Percentiles rank a stretch among this genome's conserved stretches.
phyloP scores from a whole-genome alignment of 257 asterid genomes.

The Nemophila menziesii region DNA sequence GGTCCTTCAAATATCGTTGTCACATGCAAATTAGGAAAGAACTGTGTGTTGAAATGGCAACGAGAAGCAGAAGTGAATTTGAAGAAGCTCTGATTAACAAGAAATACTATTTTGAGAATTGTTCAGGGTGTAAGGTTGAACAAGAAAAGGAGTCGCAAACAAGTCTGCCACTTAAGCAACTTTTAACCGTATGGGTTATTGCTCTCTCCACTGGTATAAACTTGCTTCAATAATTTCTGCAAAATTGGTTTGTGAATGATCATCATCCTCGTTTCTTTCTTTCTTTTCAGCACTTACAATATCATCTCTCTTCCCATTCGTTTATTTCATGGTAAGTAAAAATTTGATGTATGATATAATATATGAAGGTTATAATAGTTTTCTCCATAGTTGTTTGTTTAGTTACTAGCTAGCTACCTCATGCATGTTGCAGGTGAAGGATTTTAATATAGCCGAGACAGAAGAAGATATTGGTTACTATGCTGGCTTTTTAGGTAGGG shows the following conservation, averaged over 20 bases:
- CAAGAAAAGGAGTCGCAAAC: slow-evolving; percentile 20
- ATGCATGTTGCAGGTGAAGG: slow-evolving; percentile 32
- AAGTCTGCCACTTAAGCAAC: slow-evolving; percentile 40
- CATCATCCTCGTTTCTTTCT: neutral
- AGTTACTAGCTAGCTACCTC: neutral
- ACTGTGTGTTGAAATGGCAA: neutral
- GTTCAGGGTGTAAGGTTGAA: slow-evolving; percentile 55
- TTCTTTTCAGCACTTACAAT: slow-evolving; percentile 15
- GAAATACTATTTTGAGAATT: slow-evolving; percentile 26
- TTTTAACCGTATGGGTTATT: slow-evolving; percentile 33
- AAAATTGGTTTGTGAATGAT: neutral
- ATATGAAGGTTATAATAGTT: neutral
- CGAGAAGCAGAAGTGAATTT: slow-evolving; percentile 6
- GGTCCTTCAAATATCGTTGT: too few relatives aligned
- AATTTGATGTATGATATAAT: neutral
- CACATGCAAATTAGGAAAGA: neutral
- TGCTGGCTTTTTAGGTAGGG: slow-evolving; percentile 62
- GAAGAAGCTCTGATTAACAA: slow-evolving; percentile 21
- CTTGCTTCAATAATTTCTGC: neutral
- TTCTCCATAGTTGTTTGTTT: neutral
- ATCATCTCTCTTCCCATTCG: slow-evolving; percentile 19
- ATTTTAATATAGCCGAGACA: slow-evolving; percentile 42
- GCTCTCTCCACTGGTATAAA: slow-evolving; percentile 36
- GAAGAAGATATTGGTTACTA: slow-evolving; percentile 64
- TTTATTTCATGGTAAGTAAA: slow-evolving; percentile 17